Evolutionary conservation across 352 stramenopile genomes (phyloP), one percentile per base, ranked within the genome.

Genomic region (Pythium rishiriense): DNA sequence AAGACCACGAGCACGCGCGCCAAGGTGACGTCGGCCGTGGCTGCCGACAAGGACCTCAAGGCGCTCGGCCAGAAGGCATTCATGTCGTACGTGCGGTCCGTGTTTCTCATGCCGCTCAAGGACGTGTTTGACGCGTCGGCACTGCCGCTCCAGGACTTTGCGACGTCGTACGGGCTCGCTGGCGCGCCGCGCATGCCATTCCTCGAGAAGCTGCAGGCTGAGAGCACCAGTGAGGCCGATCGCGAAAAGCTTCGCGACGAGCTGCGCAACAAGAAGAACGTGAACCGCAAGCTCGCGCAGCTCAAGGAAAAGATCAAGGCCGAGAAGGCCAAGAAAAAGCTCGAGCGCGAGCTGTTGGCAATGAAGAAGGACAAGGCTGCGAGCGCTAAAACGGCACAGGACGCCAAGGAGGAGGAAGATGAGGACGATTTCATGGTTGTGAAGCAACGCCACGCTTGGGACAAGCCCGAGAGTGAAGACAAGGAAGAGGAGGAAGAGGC

Each of bases 251-350:
- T 97, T 41, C 88, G 90, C 11, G 87, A 96, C 22, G 87, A 95
- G 58, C 79, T 96, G 10, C 83, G 90, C 21, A 74, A 76, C 50
- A 97, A 98, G 71, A 99, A 99, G 75, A 99, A 99, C 74, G 88
- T 97, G 4, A 98, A 98, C 78, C 90, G 93, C 35, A 98, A 98
- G 70, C 74, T 99, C 21, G 83, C 98, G 70, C 86, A 96, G 74
- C 86, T 99, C 10, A 99, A 99, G 69, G 96, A 99, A 46, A 97
- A 99, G 74, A 99, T 99, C 66, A 97, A 98, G 69, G 84, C 88
- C 7, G 96, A 99, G 70, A 98, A 98, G 73, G 75, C 97, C 59
- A 83, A 94, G 68, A 98, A 98, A 74, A 88, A 89, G 24, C 75
- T 98, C 29, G 87, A 86, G 12, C 91, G 88, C 29, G 72, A 96